A percentile compares a stretch with the other conserved stretches of the same genome.
These are phyloP conservation scores for Ophioceras dolichostomum DNA, from an alignment of 2,329 filamentous ascomycete genomes.

Conservation along the genomic window DNA sequence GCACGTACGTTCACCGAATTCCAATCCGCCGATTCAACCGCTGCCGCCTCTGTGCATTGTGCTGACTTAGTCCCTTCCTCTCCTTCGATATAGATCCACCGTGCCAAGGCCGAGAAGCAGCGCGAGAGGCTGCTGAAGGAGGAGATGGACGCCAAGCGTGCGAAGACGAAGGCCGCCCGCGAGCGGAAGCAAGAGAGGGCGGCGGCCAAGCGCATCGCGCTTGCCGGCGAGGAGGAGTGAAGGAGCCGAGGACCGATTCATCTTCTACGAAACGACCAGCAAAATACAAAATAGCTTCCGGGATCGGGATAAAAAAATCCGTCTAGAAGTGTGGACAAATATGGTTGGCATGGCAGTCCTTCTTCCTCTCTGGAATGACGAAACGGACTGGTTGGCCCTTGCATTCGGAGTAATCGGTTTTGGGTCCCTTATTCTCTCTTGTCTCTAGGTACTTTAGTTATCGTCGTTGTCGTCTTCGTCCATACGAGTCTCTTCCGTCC, in stretches of 20 bases:
- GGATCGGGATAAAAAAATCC: no score
- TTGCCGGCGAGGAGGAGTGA: slow-evolving; percentile 60
- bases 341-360: slow-evolving; percentile 3
- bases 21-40: not conserved
- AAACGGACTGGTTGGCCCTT: slow-evolving; percentile 23
- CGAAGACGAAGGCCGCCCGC: slow-evolving; percentile 99
- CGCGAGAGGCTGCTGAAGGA: slow-evolving; percentile 95
- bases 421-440: slow-evolving; percentile 27
- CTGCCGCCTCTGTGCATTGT: not conserved
- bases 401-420: slow-evolving; percentile 49
- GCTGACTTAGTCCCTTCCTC: slow-evolving; percentile 3
- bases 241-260: slow-evolving; percentile 16
- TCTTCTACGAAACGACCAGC: slow-evolving; percentile 5
- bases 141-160: slow-evolving; percentile 99
- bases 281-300: slow-evolving; percentile 3
- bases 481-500: slow-evolving; percentile 13
- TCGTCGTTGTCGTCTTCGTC: no score
- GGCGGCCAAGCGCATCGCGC: slow-evolving; percentile 77
- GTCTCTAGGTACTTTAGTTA: not conserved
- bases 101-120: slow-evolving; percentile 98
- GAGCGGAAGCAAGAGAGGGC: slow-evolving; percentile 95
- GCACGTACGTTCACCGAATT: slow-evolving; percentile 64
- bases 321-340: slow-evolving; percentile 3
- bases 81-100: slow-evolving; percentile 80
- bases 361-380: slow-evolving; percentile 36